Percentiles rank a stretch among this genome's conserved stretches.
Evolutionary conservation across 345 rosid species (phyloP).

Genomic region (Hevea brasiliensis): DNA sequence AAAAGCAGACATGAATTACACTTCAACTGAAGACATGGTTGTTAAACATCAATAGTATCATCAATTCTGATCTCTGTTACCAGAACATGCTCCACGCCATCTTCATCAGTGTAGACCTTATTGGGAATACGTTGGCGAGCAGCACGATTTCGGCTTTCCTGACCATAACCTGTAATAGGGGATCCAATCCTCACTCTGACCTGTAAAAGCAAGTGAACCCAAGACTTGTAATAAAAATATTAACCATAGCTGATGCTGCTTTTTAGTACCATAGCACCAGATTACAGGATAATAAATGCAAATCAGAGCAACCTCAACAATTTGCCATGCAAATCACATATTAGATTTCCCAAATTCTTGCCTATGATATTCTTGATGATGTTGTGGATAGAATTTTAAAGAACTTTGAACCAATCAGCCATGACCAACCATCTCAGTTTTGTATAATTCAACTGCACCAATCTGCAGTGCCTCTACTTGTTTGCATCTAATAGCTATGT

Average conservation of each 20-base stretch:
- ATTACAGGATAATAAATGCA: not conserved
- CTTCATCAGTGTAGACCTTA: constrained; percentile 77
- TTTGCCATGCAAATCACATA: not conserved
- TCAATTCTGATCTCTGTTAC: constrained; percentile 34
- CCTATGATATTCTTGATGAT: not conserved
- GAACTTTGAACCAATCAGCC: not conserved
- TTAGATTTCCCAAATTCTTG: not conserved
- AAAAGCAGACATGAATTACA: too few species aligned
- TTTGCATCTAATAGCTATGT: not conserved
- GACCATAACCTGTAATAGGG: constrained; percentile 95
- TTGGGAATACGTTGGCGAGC: constrained; percentile 94
- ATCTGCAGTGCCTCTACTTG: not conserved
- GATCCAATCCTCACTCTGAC: constrained; percentile 94
- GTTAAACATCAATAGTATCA: not conserved
- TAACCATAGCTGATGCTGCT: not conserved
- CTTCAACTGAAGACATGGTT: not conserved
- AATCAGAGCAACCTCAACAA: not conserved
- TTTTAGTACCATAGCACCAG: not conserved
- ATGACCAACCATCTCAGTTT: not conserved
- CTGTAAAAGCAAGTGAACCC: constrained; percentile 35
- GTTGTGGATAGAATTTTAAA: not conserved
- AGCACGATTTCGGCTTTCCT: constrained; percentile 91
- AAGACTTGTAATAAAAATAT: constrained; percentile 4
- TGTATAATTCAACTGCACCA: not conserved
- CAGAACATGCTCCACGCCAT: constrained; percentile 93